A percentile compares a stretch with the other conserved stretches of the same genome.
Evolutionary conservation across 495 filamentous ascomycete genomes (phyloP).

Genomic region (Penicillium herquei): DNA sequence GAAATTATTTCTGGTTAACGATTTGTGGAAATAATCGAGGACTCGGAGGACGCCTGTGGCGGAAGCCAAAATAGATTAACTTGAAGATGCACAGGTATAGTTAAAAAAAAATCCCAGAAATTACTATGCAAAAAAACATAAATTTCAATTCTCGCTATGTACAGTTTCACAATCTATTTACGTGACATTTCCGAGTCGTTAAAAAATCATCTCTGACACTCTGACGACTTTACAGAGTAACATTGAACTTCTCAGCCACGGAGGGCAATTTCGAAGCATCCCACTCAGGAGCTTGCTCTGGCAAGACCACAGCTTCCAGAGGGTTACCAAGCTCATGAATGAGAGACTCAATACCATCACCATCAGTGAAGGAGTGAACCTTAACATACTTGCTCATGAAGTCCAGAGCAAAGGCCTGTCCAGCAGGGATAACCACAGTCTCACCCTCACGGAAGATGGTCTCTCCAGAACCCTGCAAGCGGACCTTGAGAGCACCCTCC

Average conservation of each 20-base stretch:
- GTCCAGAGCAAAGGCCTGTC: slow-evolving; percentile 35
- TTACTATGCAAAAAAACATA: background rate
- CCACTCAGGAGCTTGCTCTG: slow-evolving; percentile 25
- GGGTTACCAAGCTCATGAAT: slow-evolving; percentile 30
- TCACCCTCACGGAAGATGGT: slow-evolving; percentile 36
- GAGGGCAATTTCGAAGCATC: slow-evolving; percentile 16
- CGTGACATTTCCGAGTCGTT: background rate
- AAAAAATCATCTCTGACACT: background rate
- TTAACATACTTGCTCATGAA: slow-evolving; percentile 42
- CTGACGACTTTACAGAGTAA: slow-evolving; percentile 15
- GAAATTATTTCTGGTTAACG: no score
- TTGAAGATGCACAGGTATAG: no score
- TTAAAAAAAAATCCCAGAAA: no score
- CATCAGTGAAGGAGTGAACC: slow-evolving; percentile 43
- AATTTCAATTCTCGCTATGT: background rate
- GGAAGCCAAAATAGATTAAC: no score
- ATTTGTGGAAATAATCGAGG: no score
- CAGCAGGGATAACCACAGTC: slow-evolving; percentile 42
- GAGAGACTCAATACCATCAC: slow-evolving; percentile 39
- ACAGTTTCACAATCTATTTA: background rate
- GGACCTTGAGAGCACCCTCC: slow-evolving; percentile 39
- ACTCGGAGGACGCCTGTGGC: no score
- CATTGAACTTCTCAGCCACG: slow-evolving; percentile 18
- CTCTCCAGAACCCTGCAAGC: slow-evolving; percentile 28
- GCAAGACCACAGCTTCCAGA: slow-evolving; percentile 26